Base-by-base conservation (phyloP, 495 filamentous ascomycete genomes). In the Cercophora samala region DNA sequence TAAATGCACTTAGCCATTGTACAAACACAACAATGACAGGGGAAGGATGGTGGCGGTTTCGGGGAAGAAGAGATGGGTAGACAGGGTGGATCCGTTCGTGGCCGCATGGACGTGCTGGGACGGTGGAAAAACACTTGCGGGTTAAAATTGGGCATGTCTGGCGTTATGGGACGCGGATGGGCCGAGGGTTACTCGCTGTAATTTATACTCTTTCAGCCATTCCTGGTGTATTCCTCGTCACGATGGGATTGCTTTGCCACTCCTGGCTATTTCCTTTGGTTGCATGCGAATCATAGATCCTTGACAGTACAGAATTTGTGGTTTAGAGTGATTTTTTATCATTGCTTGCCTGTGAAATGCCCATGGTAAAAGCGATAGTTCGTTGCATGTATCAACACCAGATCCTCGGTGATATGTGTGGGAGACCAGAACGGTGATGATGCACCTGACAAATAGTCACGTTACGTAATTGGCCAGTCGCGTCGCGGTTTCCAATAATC, bases 141-240 rank as follows among this genome's bases (percentile, higher is more conserved):
- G 71, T 66, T 21, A 70, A 66, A 72, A 67, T 70, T 66, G 72
- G 71, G 70, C 72, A 74, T 72, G 64, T 74, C 68, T 69, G 74
- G 74, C 74, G 74, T 76, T 74, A 70, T 70, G 72, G 72, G 68
- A 72, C 72, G 74, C 74, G 73, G 68, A 70, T 70, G 64, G 70
- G 66, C 66, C 67, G 21, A 65, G 60, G 69, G 67, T 69, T 76
- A 70, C 72, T 81, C 82, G 81, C 81, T 87, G 84, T 87, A 87
- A 85, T 86, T 84, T 86, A 86, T 83, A 82, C 79, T 81, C 79
- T 77, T 73, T 68, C 74, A 80, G 79, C 81, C 79, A 82, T 83
- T 82, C 76, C 82, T 80, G 77, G 81, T 84, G 82, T 83, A 80
- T 85, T 85, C 77, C 78, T 76, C 77, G 73, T 75, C 71, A 77